phyloP scores from a whole-genome alignment of 495 filamentous ascomycete species.

The Extremus antarcticus region DNA sequence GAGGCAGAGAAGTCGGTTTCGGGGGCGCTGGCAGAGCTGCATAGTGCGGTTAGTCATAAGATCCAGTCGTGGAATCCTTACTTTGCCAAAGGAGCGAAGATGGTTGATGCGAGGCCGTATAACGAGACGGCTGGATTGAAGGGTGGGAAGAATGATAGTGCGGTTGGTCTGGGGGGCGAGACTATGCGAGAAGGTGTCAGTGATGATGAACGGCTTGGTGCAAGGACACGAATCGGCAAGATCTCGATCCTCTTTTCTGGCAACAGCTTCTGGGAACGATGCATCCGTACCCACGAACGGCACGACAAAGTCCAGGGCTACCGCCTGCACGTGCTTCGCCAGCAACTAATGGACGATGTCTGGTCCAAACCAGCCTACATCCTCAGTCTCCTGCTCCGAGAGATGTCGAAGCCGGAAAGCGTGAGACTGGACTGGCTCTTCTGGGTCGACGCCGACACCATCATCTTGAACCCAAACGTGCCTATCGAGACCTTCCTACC shows the following conservation, averaged over 20 bases:
- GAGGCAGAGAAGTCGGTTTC: conserved; percentile 1
- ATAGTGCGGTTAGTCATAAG: conserved; percentile 14
- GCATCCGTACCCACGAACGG: conserved; percentile 24
- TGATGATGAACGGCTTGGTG: conserved; percentile 11
- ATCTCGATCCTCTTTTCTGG: conserved; percentile 26
- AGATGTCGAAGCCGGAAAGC: conserved; percentile 38
- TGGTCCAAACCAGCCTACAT: conserved; percentile 44
- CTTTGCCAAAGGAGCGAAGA: neutral
- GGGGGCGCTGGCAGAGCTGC: conserved; percentile 12
- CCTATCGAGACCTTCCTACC: conserved; percentile 43
- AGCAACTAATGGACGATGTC: conserved; percentile 23
- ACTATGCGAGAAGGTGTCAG: conserved; percentile 2
- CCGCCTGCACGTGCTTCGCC: conserved; percentile 25
- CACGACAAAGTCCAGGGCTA: conserved; percentile 29
- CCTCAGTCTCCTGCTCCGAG: conserved; percentile 37
- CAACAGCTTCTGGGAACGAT: conserved; percentile 26
- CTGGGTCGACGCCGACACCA: conserved; percentile 44
- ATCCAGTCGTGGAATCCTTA: conserved; percentile 15
- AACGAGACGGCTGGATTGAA: conserved; percentile 1
- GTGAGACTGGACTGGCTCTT: conserved; percentile 43
- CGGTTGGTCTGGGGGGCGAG: neutral
- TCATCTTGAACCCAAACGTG: conserved; percentile 43
- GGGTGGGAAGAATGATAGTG: neutral
- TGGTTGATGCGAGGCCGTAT: neutral
- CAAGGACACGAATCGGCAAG: conserved; percentile 24